Conservation (phyloP, 495 filamentous ascomycete species). For the Penicillium cataractarum region DNA sequence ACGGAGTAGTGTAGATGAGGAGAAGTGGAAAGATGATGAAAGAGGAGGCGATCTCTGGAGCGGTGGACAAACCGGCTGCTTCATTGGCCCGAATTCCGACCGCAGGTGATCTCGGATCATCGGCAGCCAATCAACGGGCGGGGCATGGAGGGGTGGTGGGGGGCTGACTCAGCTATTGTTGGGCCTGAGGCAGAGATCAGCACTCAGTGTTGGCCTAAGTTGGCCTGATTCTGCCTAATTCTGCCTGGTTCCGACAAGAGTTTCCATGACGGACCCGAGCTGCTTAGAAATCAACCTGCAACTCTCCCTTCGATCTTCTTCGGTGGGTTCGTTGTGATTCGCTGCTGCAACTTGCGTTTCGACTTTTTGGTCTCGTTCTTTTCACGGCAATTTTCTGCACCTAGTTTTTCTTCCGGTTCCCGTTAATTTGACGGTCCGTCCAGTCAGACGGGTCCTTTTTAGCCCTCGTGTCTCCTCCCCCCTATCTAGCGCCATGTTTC, state of each 20-base stretch:
- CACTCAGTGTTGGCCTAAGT: not conserved
- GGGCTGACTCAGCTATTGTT: not conserved
- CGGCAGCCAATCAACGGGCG: conserved; percentile 21
- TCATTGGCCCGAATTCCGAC: conserved; percentile 20
- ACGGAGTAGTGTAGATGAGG: not conserved
- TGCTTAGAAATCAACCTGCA: conserved; percentile 29
- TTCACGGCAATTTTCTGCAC: not conserved
- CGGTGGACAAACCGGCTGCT: conserved; percentile 12
- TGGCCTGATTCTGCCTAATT: not conserved
- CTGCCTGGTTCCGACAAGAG: not conserved
- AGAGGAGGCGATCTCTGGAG: conserved; percentile 17
- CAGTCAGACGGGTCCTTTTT: not conserved
- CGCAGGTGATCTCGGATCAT: conserved; percentile 12
- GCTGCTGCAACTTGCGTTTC: not conserved
- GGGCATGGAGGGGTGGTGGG: not conserved
- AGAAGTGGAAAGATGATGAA: conserved; percentile 16
- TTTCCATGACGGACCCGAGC: not conserved
- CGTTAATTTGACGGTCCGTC: not conserved
- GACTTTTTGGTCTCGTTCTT: not conserved
- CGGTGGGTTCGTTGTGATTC: conserved; percentile 7
- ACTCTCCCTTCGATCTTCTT: not conserved
- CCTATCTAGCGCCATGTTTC: not conserved
- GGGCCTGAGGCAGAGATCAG: not conserved
- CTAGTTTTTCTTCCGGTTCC: not conserved
- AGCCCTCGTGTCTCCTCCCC: not conserved